Percentiles rank a stretch among this genome's conserved stretches.
Evolutionary conservation across 2,329 filamentous ascomycete genomes (phyloP).

Genomic region (Balansia obtecta): DNA sequence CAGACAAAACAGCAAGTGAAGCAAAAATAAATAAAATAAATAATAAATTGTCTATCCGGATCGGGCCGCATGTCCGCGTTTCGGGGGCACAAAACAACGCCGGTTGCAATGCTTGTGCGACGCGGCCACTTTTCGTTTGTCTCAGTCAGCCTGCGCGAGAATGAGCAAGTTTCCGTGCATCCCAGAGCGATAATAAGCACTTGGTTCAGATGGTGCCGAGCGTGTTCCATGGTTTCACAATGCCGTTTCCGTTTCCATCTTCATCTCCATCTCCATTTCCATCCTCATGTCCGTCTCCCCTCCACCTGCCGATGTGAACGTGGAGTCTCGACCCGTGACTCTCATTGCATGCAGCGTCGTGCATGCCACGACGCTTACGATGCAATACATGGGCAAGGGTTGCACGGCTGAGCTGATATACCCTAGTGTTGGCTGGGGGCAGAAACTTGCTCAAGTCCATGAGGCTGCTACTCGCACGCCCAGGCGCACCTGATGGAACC

Average conservation of each 20-base stretch:
- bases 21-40: background rate
- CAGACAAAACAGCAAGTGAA: background rate
- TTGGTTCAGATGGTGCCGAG: background rate
- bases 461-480: background rate
- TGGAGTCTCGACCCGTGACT: background rate
- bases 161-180: slow-evolving; percentile 5
- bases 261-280: background rate
- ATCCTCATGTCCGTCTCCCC: background rate
- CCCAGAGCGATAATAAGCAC: background rate
- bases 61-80: background rate
- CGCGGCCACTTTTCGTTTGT: background rate
- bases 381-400: background rate
- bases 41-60: background rate
- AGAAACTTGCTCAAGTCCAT: background rate
- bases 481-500: background rate
- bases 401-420: background rate
- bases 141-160: slow-evolving; percentile 3
- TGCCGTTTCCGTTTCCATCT: background rate
- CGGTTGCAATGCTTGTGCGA: background rate
- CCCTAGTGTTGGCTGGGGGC: background rate
- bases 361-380: background rate
- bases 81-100: background rate
- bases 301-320: too few species aligned
- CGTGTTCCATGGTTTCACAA: background rate
- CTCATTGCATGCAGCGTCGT: background rate